Percentiles rank a stretch among this genome's conserved stretches.
phyloP scores from a whole-genome alignment of 176 grass and related monocot species.

The Musa acuminata region DNA sequence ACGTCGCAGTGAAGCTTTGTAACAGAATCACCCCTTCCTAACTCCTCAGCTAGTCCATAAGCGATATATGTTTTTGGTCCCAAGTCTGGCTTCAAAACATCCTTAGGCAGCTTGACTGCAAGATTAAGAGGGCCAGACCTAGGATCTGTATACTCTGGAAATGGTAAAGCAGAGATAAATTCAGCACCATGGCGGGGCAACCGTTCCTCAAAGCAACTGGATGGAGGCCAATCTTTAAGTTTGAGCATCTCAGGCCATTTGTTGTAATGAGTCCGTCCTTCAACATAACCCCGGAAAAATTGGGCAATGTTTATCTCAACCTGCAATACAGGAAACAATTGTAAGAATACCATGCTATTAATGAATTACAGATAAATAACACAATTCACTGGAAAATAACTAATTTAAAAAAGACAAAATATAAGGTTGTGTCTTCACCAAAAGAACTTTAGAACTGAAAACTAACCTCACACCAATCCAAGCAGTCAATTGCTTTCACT shows the following conservation, averaged over 20 bases:
- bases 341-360: neutral
- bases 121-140: slow-evolving; percentile 52
- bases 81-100: slow-evolving; percentile 57
- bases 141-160: slow-evolving; percentile 68
- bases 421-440: neutral
- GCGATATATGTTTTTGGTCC: slow-evolving; percentile 93
- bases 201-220: slow-evolving; percentile 59
- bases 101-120: slow-evolving; percentile 42
- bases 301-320: slow-evolving; percentile 31
- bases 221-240: slow-evolving; percentile 83
- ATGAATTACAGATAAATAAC: neutral
- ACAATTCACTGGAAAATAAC: neutral
- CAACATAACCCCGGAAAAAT: slow-evolving; percentile 52
- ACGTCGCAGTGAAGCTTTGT: slow-evolving; percentile 82
- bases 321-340: slow-evolving; percentile 23
- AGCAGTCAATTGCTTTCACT: slow-evolving; percentile 39
- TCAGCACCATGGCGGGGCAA: slow-evolving; percentile 51
- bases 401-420: neutral
- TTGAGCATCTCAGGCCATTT: slow-evolving; percentile 73
- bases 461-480: slow-evolving; percentile 63
- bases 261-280: slow-evolving; percentile 43
- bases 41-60: slow-evolving; percentile 62
- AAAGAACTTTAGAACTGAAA: neutral
- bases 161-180: slow-evolving; percentile 53
- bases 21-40: slow-evolving; percentile 75